Evolutionary conservation across 805 yeast species (phyloP).

Genomic region (Gaillardinia entomophila): DNA sequence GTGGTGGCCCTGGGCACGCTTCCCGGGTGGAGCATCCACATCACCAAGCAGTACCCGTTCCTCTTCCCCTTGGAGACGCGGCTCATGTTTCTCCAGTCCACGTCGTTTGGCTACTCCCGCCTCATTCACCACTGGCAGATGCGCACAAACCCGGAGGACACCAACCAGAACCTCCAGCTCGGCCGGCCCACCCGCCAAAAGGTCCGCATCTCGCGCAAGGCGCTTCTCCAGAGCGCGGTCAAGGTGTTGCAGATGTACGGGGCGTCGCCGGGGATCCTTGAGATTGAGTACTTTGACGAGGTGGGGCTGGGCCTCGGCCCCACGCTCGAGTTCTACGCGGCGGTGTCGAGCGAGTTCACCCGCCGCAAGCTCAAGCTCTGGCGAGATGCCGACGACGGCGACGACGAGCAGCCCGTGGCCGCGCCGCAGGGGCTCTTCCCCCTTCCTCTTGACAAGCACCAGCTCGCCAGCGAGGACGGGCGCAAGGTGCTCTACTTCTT

Average conservation of each 20-base stretch:
- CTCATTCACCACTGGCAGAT: conserved; percentile 73
- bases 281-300: conserved; percentile 83
- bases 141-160: conserved; percentile 35
- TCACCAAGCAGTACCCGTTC: conserved; percentile 74
- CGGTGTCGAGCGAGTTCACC: conserved; percentile 70
- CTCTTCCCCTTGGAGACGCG: conserved; percentile 81
- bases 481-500: conserved; percentile 48
- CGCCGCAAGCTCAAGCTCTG: conserved; percentile 57
- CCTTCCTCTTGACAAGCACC: conserved; percentile 40
- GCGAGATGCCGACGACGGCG: conserved; percentile 41
- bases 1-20: conserved; percentile 80
- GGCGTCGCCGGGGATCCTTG: conserved; percentile 72
- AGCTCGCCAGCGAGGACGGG: conserved; percentile 25
- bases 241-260: conserved; percentile 76
- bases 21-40: conserved; percentile 76
- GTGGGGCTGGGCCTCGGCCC: conserved; percentile 98
- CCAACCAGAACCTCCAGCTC: conserved; percentile 37
- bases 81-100: conserved; percentile 69
- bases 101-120: conserved; percentile 88
- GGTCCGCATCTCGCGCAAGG: conserved; percentile 66
- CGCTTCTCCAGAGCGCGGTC: conserved; percentile 68
- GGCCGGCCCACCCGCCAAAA: conserved; percentile 80
- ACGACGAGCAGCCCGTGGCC: conserved; percentile 32
- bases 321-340: conserved; percentile 85
- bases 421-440: conserved; percentile 67